Evolutionary conservation across 768 basidiomycete species (phyloP).

Genomic region (Rhodotorula sphaerocarpa): DNA sequence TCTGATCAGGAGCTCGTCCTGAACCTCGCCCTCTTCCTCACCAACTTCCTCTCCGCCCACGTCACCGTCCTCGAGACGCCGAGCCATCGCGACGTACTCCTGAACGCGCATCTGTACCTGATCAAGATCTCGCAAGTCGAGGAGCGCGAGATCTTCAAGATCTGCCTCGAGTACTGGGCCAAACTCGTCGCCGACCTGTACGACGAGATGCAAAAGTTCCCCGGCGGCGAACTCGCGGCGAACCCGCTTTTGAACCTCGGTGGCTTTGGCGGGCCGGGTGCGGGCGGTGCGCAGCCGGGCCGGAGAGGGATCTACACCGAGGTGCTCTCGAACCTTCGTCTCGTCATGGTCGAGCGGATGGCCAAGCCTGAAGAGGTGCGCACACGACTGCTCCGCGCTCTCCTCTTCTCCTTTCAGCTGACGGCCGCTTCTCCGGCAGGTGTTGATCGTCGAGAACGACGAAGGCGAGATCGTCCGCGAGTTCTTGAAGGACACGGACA

Average conservation of each 20-base stretch:
- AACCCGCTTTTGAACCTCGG: constrained; percentile 63
- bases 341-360: constrained; percentile 98
- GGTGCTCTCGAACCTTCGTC: constrained; percentile 80
- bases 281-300: constrained; percentile 48
- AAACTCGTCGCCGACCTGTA: constrained; percentile 94
- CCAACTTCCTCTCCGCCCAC: constrained; percentile 90
- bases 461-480: constrained; percentile 99
- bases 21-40: constrained; percentile 93
- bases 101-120: constrained; percentile 96
- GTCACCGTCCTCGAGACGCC: constrained; percentile 89
- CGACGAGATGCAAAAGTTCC: constrained; percentile 83
- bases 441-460: constrained; percentile 96
- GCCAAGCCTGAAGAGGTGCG: constrained; percentile 95
- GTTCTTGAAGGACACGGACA: constrained; percentile 84
- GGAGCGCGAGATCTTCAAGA: constrained; percentile 98
- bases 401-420: not conserved
- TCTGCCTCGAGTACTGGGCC: constrained; percentile 94
- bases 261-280: constrained; percentile 40
- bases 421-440: constrained; percentile 49
- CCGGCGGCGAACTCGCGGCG: constrained; percentile 67
- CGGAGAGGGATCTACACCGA: constrained; percentile 94
- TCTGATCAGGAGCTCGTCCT: constrained; percentile 92
- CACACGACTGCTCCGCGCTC: not conserved
- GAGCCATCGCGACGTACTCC: constrained; percentile 76
- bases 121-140: constrained; percentile 97